These are phyloP conservation scores for Hymenoscyphus albidus DNA, from an alignment of 2,329 filamentous ascomycete species.

Conservation along the genomic window DNA sequence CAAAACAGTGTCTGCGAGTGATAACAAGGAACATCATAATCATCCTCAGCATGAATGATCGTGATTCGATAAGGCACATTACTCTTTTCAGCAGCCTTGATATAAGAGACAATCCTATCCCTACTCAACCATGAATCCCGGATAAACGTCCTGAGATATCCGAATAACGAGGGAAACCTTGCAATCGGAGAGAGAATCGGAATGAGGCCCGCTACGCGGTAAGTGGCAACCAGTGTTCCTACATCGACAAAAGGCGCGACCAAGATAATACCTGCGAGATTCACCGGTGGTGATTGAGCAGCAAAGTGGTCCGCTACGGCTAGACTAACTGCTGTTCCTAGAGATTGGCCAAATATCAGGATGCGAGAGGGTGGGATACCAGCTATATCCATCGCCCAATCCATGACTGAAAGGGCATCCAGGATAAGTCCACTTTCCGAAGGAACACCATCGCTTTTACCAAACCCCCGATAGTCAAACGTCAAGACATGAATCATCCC, in stretches of 20 bases:
- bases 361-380: conserved; percentile 69
- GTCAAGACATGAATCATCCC: conserved; percentile 71
- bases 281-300: conserved; percentile 34
- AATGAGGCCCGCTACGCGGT: conserved; percentile 57
- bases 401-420: conserved; percentile 69
- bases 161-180: conserved; percentile 49
- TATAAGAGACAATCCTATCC: conserved; percentile 44
- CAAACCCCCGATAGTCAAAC: conserved; percentile 87
- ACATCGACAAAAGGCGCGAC: conserved; percentile 56
- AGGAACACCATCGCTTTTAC: conserved; percentile 69
- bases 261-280: conserved; percentile 53
- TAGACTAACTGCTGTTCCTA: conserved; percentile 78
- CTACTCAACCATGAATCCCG: conserved; percentile 49
- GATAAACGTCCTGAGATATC: conserved; percentile 46
- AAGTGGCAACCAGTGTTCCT: conserved; percentile 50
- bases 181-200: conserved; percentile 74
- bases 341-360: conserved; percentile 76
- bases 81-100: conserved; percentile 38
- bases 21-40: conserved; percentile 73
- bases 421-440: conserved; percentile 74
- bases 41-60: conserved; percentile 75
- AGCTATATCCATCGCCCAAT: conserved; percentile 64
- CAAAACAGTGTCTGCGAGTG: conserved; percentile 63
- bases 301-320: conserved; percentile 60
- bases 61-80: conserved; percentile 49